Evolutionary conservation across 1,284 basidiomycete genomes (phyloP).

Genomic region (Trichosporon faecale): DNA sequence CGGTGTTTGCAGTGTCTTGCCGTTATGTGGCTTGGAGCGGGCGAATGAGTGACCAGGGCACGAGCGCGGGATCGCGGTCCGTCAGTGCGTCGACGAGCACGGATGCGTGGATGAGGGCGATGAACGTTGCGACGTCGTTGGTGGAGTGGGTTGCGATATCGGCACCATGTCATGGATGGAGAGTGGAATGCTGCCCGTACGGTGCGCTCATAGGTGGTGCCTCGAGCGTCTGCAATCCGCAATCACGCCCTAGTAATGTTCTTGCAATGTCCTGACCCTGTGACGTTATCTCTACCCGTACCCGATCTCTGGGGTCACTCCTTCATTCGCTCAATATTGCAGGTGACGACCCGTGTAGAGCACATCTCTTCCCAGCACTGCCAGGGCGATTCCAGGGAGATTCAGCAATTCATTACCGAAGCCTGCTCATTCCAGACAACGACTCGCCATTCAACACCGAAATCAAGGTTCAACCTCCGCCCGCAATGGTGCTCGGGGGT

Average conservation of each 20-base stretch:
- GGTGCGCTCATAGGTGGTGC: not conserved
- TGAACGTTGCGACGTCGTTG: not conserved
- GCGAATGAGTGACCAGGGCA: not conserved
- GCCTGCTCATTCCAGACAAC: not conserved
- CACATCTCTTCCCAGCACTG: not conserved
- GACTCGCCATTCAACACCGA: not conserved
- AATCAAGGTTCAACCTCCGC: not conserved
- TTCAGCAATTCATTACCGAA: not conserved
- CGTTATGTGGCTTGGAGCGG: not conserved
- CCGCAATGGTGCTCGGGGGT: not conserved
- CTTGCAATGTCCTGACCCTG: slow-evolving; percentile 1
- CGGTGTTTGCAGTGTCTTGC: not conserved
- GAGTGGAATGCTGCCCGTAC: not conserved
- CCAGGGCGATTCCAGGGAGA: slow-evolving; percentile 5
- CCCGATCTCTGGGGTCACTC: not conserved
- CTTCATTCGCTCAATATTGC: no score
- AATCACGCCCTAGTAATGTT: not conserved
- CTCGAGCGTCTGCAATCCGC: not conserved
- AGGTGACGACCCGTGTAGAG: not conserved
- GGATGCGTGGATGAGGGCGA: not conserved
- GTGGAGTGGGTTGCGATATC: not conserved
- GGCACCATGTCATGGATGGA: not conserved
- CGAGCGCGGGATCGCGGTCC: not conserved
- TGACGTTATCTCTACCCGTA: slow-evolving; percentile 5
- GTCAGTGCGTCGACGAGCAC: not conserved